A percentile compares a stretch with the other conserved stretches of the same genome.
These are phyloP conservation scores for Polyporus tsugae DNA, from an alignment of 1,284 basidiomycete species.

Conservation along the genomic window DNA sequence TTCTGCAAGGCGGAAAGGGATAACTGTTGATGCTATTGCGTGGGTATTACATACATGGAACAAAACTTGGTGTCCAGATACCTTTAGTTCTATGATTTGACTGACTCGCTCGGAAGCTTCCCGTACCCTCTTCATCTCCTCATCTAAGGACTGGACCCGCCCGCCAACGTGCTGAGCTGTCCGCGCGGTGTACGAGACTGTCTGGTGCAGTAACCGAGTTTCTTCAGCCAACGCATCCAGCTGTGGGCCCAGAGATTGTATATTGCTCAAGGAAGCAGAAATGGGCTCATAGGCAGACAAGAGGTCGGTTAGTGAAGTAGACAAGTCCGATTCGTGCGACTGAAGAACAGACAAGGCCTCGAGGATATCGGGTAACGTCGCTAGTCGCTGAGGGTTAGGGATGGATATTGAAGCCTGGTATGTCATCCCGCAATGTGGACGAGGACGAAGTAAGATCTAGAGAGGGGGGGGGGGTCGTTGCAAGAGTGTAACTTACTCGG, in stretches of 20 bases:
- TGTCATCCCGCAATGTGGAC: background rate
- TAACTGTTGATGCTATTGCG: conserved; percentile 54
- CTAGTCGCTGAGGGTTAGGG: conserved; percentile 50
- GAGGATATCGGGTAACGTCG: conserved; percentile 71
- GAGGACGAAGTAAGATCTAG: background rate
- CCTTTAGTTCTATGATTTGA: conserved; percentile 92
- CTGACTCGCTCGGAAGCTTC: conserved; percentile 87
- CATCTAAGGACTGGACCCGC: conserved; percentile 87
- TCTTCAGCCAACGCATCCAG: conserved; percentile 72
- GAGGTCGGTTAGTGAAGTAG: conserved; percentile 77
- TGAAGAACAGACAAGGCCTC: conserved; percentile 79
- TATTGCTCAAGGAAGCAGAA: conserved; percentile 65
- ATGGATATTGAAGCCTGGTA: conserved; percentile 7
- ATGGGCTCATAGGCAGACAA: conserved; percentile 77
- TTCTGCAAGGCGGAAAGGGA: conserved; percentile 80
- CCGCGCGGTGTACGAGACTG: conserved; percentile 74
- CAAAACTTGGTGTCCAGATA: conserved; percentile 41
- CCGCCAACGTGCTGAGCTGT: conserved; percentile 93
- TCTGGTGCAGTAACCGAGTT: conserved; percentile 62
- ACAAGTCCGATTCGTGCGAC: conserved; percentile 80
- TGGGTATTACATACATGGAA: conserved; percentile 10
- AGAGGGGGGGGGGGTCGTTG: background rate
- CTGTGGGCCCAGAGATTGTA: conserved; percentile 70
- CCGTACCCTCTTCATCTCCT: conserved; percentile 89
- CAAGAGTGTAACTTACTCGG: background rate